Percentiles rank a stretch among this genome's conserved stretches.
Conservation (phyloP, 2,329 filamentous ascomycete species). For the Botrytis porri region DNA sequence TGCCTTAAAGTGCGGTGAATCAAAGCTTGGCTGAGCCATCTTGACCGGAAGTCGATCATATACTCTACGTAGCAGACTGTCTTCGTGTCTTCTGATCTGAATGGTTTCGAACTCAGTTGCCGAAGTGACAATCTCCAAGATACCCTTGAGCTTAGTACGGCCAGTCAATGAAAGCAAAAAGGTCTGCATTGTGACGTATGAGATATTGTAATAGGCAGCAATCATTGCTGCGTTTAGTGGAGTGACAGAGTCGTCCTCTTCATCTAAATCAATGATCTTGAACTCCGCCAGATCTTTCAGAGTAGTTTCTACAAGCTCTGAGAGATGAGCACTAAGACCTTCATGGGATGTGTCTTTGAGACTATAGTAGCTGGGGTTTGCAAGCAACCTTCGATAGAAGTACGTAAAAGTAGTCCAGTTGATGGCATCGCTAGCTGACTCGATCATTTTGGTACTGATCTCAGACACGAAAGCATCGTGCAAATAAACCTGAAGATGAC, state of each 20-base stretch:
- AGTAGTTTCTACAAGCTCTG: conserved; percentile 89
- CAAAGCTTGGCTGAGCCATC: conserved; percentile 80
- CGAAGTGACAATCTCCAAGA: conserved; percentile 94
- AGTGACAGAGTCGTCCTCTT: conserved; percentile 84
- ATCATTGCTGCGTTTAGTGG: conserved; percentile 98
- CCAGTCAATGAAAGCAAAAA: conserved; percentile 87
- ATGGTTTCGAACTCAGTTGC: conserved; percentile 96
- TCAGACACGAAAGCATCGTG: conserved; percentile 97
- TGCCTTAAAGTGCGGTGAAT: conserved; percentile 97
- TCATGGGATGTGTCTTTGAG: conserved; percentile 86
- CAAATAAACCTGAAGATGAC: conserved; percentile 84
- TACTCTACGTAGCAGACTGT: conserved; percentile 80
- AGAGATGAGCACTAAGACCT: conserved; percentile 88
- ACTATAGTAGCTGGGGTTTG: conserved; percentile 96
- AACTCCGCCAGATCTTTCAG: conserved; percentile 87
- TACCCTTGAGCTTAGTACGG: conserved; percentile 92
- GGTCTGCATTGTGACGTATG: conserved; percentile 98
- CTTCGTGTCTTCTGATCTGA: conserved; percentile 90
- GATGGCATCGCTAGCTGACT: conserved; percentile 93
- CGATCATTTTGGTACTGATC: conserved; percentile 92
- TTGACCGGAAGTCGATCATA: conserved; percentile 95
- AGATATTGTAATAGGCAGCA: conserved; percentile 98
- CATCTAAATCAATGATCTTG: conserved; percentile 93
- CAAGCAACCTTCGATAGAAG: conserved; percentile 90
- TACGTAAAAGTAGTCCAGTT: conserved; percentile 99